These are phyloP conservation scores for Kuraishia ogatae DNA, from an alignment of 805 yeast species.

Conservation along the genomic window DNA sequence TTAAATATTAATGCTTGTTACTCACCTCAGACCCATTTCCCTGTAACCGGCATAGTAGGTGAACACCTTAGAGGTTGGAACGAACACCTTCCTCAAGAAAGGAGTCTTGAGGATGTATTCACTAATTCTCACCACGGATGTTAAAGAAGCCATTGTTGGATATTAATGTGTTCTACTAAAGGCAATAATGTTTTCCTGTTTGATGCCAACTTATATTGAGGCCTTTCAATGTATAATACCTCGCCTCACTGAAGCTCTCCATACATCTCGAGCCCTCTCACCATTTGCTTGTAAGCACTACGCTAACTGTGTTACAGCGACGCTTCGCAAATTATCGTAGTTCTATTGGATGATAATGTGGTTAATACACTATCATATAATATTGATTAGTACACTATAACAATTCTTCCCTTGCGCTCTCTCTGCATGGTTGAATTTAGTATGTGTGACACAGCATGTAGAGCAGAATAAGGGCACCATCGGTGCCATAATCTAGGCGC, in stretches of 20 bases:
- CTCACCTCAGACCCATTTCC: constrained; percentile 73
- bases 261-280: not conserved
- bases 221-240: no score
- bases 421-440: not conserved
- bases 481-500: no score
- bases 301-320: not conserved
- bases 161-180: constrained; percentile 1
- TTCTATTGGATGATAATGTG: not conserved
- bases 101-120: constrained; percentile 81
- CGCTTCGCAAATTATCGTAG: not conserved
- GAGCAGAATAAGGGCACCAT: no score
- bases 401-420: no score
- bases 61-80: constrained; percentile 75
- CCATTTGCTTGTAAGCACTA: not conserved
- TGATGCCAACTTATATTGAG: not conserved
- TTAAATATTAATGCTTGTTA: constrained; percentile 11
- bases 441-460: not conserved
- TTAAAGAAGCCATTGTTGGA: constrained; percentile 43
- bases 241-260: not conserved
- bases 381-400: no score
- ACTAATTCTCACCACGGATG: constrained; percentile 64
- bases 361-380: not conserved
- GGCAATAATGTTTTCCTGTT: not conserved
- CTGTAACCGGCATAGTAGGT: constrained; percentile 83
- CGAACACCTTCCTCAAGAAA: constrained; percentile 59